Percentiles rank a stretch among this genome's conserved stretches.
Conservation (phyloP, 805 yeast genomes). For the Maudiozyma barnettii region DNA sequence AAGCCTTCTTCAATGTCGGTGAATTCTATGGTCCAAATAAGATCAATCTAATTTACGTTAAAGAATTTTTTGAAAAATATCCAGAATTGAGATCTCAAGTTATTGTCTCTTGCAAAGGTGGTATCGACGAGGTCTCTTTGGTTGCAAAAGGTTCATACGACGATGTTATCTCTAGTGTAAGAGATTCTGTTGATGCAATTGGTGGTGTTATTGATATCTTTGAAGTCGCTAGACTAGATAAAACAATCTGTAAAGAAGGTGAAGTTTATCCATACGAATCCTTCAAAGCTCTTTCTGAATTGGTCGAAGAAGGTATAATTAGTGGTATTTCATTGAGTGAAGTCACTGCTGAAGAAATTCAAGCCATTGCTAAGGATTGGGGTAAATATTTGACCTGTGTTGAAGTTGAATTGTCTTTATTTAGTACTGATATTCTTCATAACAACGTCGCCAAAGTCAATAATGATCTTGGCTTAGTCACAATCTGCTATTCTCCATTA, state of each 20-base stretch:
- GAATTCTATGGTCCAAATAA: slow-evolving; percentile 61
- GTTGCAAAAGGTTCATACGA: slow-evolving; percentile 45
- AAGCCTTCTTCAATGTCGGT: slow-evolving; percentile 58
- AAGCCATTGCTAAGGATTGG: slow-evolving; percentile 44
- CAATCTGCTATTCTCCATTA: slow-evolving; percentile 76
- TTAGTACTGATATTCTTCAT: slow-evolving; percentile 47
- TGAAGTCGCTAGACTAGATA: slow-evolving; percentile 67
- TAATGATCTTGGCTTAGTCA: slow-evolving; percentile 49
- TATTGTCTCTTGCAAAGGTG: slow-evolving; percentile 63
- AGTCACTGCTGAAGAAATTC: slow-evolving; percentile 51
- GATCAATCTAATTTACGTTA: slow-evolving; percentile 47
- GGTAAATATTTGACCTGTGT: slow-evolving; percentile 50
- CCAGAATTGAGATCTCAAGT: slow-evolving; percentile 51
- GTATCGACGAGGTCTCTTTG: slow-evolving; percentile 30
- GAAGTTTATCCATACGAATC: slow-evolving; percentile 40
- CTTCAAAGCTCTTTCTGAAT: slow-evolving; percentile 45
- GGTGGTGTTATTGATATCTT: slow-evolving; percentile 51
- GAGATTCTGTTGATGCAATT: slow-evolving; percentile 31
- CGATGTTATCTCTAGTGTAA: slow-evolving; percentile 39
- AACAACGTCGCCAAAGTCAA: slow-evolving; percentile 59
- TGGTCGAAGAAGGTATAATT: slow-evolving; percentile 53
- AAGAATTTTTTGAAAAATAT: slow-evolving; percentile 45
- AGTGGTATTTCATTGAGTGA: slow-evolving; percentile 71
- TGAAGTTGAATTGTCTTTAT: slow-evolving; percentile 72
- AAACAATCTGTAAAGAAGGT: slow-evolving; percentile 15